Conservation (phyloP, 345 rosid genomes). For the Schrenkiella parvula region DNA sequence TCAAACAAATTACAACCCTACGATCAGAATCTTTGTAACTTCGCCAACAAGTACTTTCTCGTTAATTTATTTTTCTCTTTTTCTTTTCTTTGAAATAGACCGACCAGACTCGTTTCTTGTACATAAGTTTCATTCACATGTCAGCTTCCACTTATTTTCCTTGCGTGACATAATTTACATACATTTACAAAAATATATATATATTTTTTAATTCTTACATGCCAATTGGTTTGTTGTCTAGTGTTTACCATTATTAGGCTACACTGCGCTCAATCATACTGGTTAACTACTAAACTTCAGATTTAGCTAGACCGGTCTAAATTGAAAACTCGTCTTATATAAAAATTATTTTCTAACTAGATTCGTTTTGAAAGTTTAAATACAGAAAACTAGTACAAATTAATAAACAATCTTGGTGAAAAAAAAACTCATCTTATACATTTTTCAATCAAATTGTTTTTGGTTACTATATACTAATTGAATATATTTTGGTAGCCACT, state of each 20-base stretch:
- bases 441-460: too few species aligned
- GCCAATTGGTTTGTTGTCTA: not conserved
- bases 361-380: not conserved
- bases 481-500: not conserved
- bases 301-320: not conserved
- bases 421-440: not conserved
- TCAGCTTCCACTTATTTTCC: slow-evolving; percentile 21
- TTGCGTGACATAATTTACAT: slow-evolving; percentile 12
- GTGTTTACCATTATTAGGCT: not conserved
- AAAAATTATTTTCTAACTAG: not conserved
- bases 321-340: not conserved
- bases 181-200: not conserved
- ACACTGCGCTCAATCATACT: not conserved
- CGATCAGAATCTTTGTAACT: slow-evolving; percentile 22
- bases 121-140: not conserved
- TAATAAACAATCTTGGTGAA: not conserved
- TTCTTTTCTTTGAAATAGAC: slow-evolving; percentile 13
- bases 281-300: not conserved
- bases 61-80: not conserved
- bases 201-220: not conserved
- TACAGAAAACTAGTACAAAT: not conserved
- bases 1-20: slow-evolving; percentile 11
- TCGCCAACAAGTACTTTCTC: slow-evolving; percentile 26
- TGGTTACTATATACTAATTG: not conserved
- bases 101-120: not conserved